Evolutionary conservation across 352 stramenopile species (phyloP), one percentile per base, ranked within the genome.

Genomic region (Pythium aquatile): DNA sequence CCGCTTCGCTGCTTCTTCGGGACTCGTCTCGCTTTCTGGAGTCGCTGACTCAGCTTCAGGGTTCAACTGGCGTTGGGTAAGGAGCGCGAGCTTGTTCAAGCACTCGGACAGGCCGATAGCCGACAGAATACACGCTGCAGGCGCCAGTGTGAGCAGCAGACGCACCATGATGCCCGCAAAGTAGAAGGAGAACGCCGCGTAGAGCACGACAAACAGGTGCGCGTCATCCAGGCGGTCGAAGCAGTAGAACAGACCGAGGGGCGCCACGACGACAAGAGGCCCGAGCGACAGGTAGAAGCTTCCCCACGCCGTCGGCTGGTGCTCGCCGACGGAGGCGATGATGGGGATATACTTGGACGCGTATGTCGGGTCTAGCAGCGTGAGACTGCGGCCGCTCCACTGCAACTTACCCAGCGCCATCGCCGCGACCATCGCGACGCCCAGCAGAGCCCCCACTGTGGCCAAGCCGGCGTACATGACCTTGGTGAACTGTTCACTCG

Each of bases 281-380:
- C 97, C 91, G 3, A 98, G 81, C n/a, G 96, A 89, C 60, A 97
- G 83, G 73, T 97, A 98, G 66, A 97, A 98, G 11, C 74, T 81
- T 0, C 87, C 88, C 92, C 91, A 98, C 16, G 88, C 80, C 33
- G 95, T 97, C 51, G 95, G 93, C 68, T 98, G 95, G 68, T 98
- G 95, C 73, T 98, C 95, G 9, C 85, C 85, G 2, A 98, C 94
- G 0, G 91, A 98, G 7, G 93, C 95, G 63, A 98, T 97, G 66
- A 98, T 98, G 20, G 95, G 95, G 49, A 98, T 98, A 73, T 98
- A 98, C 78, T 97, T 98, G 74, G 83, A 93, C 26, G 93, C 90
- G 65, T 98, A 98, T 17, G 91, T 98, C 37, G 93, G 93, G 49
- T 98, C 92, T 28, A 98, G 68, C 8, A 98, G 72, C 40, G 93